Evolutionary conservation across 768 basidiomycete genomes (phyloP).

Genomic region (Chalciporus piperatus): DNA sequence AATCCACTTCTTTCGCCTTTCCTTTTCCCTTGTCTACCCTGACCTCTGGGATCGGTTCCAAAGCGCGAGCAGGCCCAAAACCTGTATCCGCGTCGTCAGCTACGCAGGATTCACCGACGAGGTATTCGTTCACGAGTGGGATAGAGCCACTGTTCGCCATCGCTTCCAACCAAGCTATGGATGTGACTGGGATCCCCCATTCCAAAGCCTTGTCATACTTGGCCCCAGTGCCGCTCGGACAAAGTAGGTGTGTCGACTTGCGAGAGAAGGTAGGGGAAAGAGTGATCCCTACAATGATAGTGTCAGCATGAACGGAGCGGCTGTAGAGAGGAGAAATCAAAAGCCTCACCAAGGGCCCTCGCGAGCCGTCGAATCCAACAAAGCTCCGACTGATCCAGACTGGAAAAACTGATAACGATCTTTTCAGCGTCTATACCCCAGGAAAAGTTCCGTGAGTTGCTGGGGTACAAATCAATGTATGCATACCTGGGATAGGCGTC

Average conservation of each 20-base stretch:
- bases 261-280: slow-evolving; percentile 60
- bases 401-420: slow-evolving; percentile 67
- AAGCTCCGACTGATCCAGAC: slow-evolving; percentile 66
- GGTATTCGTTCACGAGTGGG: slow-evolving; percentile 34
- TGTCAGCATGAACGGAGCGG: neutral
- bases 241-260: slow-evolving; percentile 76
- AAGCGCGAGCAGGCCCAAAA: slow-evolving; percentile 10
- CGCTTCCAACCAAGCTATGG: slow-evolving; percentile 63
- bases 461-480: neutral
- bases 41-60: slow-evolving; percentile 2
- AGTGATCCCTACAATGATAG: slow-evolving; percentile 44
- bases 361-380: slow-evolving; percentile 50
- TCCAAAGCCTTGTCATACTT: slow-evolving; percentile 79
- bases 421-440: slow-evolving; percentile 48
- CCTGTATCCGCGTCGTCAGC: slow-evolving; percentile 26
- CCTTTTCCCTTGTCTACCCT: slow-evolving; percentile 30
- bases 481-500: slow-evolving; percentile 58
- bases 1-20: slow-evolving; percentile 31
- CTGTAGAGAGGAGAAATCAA: neutral
- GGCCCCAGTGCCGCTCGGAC: slow-evolving; percentile 62
- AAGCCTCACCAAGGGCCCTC: slow-evolving; percentile 21
- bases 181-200: slow-evolving; percentile 77
- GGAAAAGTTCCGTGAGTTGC: neutral
- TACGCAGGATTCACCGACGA: slow-evolving; percentile 30
- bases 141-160: slow-evolving; percentile 55